Base-by-base conservation (phyloP, 495 filamentous ascomycete species). In the Talaromyces thailandensis region DNA sequence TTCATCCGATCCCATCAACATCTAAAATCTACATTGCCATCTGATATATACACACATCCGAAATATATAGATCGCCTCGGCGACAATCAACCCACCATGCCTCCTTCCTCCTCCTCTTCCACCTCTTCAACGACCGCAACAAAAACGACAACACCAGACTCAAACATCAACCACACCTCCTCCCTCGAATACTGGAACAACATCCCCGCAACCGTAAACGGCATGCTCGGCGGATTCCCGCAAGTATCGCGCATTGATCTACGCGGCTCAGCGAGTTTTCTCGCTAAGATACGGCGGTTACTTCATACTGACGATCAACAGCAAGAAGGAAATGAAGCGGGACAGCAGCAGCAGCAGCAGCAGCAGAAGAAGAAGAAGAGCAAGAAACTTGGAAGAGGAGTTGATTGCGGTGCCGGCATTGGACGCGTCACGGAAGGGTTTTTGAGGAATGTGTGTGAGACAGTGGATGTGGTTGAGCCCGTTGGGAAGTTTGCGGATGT, bases 151-250 rank as follows among this genome's bases (percentile, higher is more conserved):
- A 57, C 55, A 21, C 59, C 59, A 8, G 59, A 61, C 45, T 61
- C 59, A 21, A 35, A 29, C 12, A 61, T 61, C 18, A 35, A 61
- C 43, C 59, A 73, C 65, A 68, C 74, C 40, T 71, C 74, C 31
- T 72, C 74, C n/a, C 66, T 76, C 55, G 60, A 64, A 25, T 96
- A 96, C 81, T 96, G 91, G 92, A 81, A 84, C 67, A 74, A 78
- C 64, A 76, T 90, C 63, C 76, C 85, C n/a, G 80, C 89, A 43
- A 86, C 86, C 62, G 79, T 86, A 58, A 83, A 86, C 68, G 88
- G 87, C 68, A 93, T 96, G 88, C 87, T 98, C 0, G 91, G 92
- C 66, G 89, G 89, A 48, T 93, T 82, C 66, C 89, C 88, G 0
- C 79, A 85, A 69, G 82, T 93, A 70, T 87, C 84, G 29, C 81